A percentile compares a stretch with the other conserved stretches of the same genome.
These are phyloP conservation scores for Phymatotrichopsis omnivora DNA, from an alignment of 2,329 filamentous ascomycete species.

Conservation along the genomic window DNA sequence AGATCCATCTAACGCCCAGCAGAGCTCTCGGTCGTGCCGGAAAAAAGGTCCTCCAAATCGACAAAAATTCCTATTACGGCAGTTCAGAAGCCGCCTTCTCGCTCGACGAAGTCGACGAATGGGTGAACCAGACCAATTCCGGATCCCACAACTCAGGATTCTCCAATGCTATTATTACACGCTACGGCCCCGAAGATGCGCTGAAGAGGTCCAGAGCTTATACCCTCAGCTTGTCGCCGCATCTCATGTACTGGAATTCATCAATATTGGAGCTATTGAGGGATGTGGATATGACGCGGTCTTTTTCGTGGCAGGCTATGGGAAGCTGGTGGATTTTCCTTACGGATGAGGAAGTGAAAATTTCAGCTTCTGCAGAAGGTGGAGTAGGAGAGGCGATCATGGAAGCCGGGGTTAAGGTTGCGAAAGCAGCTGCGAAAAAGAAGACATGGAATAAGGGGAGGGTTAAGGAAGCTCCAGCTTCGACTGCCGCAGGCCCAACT, in stretches of 20 bases:
- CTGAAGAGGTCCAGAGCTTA: constrained; percentile 12
- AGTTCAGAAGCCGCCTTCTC: constrained; percentile 26
- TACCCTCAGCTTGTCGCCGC: constrained; percentile 23
- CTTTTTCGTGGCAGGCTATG: constrained; percentile 27
- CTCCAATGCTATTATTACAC: constrained; percentile 1
- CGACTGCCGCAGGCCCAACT: background rate
- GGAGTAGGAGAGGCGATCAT: constrained; percentile 1
- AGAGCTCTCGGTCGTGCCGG: constrained; percentile 29
- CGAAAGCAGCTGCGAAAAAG: constrained; percentile 14
- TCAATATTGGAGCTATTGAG: constrained; percentile 18
- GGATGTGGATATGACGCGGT: constrained; percentile 23
- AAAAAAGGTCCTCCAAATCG: constrained; percentile 29
- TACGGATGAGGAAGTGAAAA: constrained; percentile 19
- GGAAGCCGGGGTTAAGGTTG: constrained; percentile 13
- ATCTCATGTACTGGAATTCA: constrained; percentile 26
- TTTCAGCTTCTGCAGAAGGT: constrained; percentile 1
- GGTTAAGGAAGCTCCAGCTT: constrained; percentile 11
- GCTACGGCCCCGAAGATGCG: background rate
- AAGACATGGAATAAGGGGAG: constrained; percentile 28
- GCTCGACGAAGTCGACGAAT: constrained; percentile 23
- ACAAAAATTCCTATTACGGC: constrained; percentile 29
- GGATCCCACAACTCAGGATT: constrained; percentile 12
- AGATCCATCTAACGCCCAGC: constrained; percentile 7
- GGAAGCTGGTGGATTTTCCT: constrained; percentile 27
- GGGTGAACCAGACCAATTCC: constrained; percentile 17